Evolutionary conservation across 164 flowering plant genomes (phyloP), one percentile per base, ranked within the genome.

Genomic region (Annona squamosa): DNA sequence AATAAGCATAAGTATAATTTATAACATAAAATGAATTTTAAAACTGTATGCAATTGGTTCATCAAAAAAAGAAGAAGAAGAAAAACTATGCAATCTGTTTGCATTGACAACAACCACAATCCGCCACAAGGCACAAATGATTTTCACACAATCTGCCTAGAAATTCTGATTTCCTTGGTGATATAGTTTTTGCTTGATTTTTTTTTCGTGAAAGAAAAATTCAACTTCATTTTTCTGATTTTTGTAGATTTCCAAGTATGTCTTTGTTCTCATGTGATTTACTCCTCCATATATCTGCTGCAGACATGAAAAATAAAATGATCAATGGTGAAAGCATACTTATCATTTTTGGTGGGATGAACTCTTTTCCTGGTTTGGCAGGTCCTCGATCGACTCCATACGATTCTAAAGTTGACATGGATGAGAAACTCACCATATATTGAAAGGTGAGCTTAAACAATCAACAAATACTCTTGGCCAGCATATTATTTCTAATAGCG

Each of bases 401-500:
- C 86, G 6, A 74, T 90, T 74, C 47, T 88, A 41, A 89, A 82
- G 82, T 74, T 93, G 42, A 91, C 97, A 6, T 93, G 98, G 99
- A 87, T 91, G 75, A 87, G 99, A 77, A 90, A 85, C 74, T 83
- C 93, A 56, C 92, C 91, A 46, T 84, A 76, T 79, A 62, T 85
- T 76, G 86, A 72, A 70, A 91, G 97, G 99, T 82, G 26, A 70
- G 44, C 42, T 63, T 43, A 48, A 48, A 64, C n/a, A 57, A 69
- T 69, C 70, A 44, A 17, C 46, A n/a, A 56, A 48, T 52, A 44
- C 46, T 65, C 56, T 4, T 5, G 3, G 7, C 5, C 48, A 37
- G 26, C 41, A 65, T 64, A 37, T 17, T 19, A 10, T 57, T 59
- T 48, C 19, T 56, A 10, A 44, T 13, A 26, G 37, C 45, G 71